Conservation (phyloP, 768 basidiomycete species). For the Trametes maxima region DNA sequence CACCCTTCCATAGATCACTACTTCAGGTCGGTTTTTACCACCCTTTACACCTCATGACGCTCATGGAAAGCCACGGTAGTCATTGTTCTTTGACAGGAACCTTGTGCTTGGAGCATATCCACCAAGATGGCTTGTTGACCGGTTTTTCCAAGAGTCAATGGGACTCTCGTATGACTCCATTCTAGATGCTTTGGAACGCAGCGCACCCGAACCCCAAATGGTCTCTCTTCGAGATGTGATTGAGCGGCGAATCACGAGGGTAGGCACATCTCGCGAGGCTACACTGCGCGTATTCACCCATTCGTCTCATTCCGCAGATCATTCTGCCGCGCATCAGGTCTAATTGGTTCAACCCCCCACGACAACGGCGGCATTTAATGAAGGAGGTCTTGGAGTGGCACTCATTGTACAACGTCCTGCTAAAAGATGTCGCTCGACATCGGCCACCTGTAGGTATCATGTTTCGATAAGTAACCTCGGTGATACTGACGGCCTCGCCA, state of each 20-base stretch:
- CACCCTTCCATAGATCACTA: conserved; percentile 65
- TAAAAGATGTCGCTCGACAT: conserved; percentile 30
- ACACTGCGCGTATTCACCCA: not conserved
- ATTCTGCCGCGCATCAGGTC: conserved; percentile 60
- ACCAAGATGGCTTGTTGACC: conserved; percentile 58
- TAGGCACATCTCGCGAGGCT: conserved; percentile 27
- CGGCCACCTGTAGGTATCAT: conserved; percentile 22
- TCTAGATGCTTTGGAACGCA: conserved; percentile 38
- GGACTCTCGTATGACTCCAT: conserved; percentile 56
- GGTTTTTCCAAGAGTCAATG: conserved; percentile 64
- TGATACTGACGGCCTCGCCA: not conserved
- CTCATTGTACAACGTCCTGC: conserved; percentile 52
- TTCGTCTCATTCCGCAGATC: conserved; percentile 43
- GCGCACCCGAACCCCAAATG: conserved; percentile 18
- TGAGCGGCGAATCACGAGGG: conserved; percentile 43
- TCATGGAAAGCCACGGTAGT: conserved; percentile 38
- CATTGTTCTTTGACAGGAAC: conserved; percentile 58
- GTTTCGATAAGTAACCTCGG: not conserved
- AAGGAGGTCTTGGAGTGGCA: conserved; percentile 72
- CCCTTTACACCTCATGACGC: conserved; percentile 1
- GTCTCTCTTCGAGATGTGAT: conserved; percentile 37
- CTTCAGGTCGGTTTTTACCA: conserved; percentile 50
- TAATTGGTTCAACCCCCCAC: conserved; percentile 68
- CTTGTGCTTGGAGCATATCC: conserved; percentile 53
- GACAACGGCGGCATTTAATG: conserved; percentile 65